Evolutionary conservation across 306 rosid genomes (phyloP).

Genomic region (Cicer cuneatum): DNA sequence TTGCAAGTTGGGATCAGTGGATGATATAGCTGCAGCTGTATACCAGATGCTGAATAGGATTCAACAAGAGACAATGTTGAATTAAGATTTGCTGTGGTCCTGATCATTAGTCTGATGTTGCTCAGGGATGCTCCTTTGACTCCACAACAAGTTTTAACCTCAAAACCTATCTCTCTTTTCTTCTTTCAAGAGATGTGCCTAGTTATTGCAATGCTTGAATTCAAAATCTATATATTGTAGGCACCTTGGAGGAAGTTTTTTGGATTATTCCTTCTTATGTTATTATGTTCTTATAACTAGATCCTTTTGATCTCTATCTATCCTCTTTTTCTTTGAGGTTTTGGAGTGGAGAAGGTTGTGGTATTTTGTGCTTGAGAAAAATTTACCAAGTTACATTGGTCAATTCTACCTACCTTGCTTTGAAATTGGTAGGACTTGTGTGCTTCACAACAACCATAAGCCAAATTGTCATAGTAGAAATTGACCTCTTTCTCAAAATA

Average conservation of each 20-base stretch:
- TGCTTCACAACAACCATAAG: slow-evolving; percentile 30
- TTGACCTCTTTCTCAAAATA: slow-evolving; percentile 40
- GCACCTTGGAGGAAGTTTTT: slow-evolving; percentile 54
- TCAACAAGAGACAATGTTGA: slow-evolving; percentile 72
- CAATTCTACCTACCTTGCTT: slow-evolving; percentile 47
- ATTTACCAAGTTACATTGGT: slow-evolving; percentile 28
- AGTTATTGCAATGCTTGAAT: slow-evolving; percentile 53
- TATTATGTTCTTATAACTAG: slow-evolving; percentile 35
- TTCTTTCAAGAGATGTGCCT: slow-evolving; percentile 49
- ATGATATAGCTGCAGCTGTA: slow-evolving; percentile 86
- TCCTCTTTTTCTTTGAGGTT: slow-evolving; percentile 18
- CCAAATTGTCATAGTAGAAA: slow-evolving; percentile 48
- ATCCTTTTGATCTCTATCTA: slow-evolving; percentile 36
- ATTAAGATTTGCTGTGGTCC: slow-evolving; percentile 16
- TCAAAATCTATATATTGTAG: slow-evolving; percentile 42
- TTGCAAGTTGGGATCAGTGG: slow-evolving; percentile 81
- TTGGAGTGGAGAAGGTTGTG: slow-evolving; percentile 20
- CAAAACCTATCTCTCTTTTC: slow-evolving; percentile 15
- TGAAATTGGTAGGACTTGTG: slow-evolving; percentile 42
- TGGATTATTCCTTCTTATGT: slow-evolving; percentile 43
- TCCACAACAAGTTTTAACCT: neutral
- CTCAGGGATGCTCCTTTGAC: no score
- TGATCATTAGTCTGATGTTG: no score
- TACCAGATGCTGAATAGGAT: slow-evolving; percentile 72
- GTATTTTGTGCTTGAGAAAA: slow-evolving; percentile 37